A percentile compares a stretch with the other conserved stretches of the same genome.
phyloP scores from a whole-genome alignment of 805 yeast species.

The Komagataella mondaviorum region DNA sequence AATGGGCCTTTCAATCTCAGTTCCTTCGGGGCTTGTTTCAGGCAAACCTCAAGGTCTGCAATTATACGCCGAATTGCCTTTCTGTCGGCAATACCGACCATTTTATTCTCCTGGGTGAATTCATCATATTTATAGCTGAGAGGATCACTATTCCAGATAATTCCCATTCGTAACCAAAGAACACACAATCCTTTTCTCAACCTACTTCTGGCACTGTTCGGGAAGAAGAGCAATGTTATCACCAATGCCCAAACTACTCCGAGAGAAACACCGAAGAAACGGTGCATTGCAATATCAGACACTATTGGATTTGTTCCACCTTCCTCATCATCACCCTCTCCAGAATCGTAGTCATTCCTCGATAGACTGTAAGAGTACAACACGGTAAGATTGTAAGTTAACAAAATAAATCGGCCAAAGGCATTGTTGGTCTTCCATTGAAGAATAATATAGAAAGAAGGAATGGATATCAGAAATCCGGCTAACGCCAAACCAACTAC shows the following conservation, averaged over 20 bases:
- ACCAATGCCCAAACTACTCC: conserved; percentile 72
- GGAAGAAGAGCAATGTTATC: conserved; percentile 53
- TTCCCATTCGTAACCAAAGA: conserved; percentile 71
- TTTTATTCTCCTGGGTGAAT: conserved; percentile 10
- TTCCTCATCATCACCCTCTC: conserved; percentile 29
- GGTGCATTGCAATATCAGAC: conserved; percentile 63
- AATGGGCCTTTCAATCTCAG: conserved; percentile 63
- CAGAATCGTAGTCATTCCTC: conserved; percentile 36
- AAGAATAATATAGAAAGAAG: conserved; percentile 45
- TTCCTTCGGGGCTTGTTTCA: conserved; percentile 67
- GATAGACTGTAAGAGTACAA: conserved; percentile 62
- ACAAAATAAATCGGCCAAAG: conserved; percentile 54
- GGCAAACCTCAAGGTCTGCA: conserved; percentile 42
- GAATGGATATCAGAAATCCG: conserved; percentile 33
- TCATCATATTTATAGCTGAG: conserved; percentile 27
- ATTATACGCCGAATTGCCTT: conserved; percentile 36
- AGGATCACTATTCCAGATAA: conserved; percentile 71
- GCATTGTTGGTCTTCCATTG: conserved; percentile 53
- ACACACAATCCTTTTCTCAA: conserved; percentile 51
- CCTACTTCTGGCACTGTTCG: conserved; percentile 63
- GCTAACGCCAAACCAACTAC: conserved; percentile 33
- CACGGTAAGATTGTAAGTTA: conserved; percentile 70
- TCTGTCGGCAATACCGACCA: conserved; percentile 30
- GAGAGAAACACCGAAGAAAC: conserved; percentile 56
- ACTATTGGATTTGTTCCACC: conserved; percentile 61